phyloP scores from a whole-genome alignment of 1,284 basidiomycete species.

The Ustilago crameri region DNA sequence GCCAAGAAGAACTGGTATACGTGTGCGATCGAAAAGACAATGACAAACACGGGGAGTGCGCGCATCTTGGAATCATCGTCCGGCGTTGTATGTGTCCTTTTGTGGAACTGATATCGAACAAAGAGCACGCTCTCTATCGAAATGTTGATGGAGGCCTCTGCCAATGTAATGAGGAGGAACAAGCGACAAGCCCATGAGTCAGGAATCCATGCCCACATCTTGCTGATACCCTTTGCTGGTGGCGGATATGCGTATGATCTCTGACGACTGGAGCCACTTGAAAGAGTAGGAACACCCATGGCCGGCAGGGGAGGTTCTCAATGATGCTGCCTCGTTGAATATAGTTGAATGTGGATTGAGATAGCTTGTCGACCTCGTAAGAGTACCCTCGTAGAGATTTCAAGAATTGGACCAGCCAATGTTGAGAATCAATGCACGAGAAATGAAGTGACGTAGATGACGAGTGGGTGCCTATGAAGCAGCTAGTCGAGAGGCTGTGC shows the following conservation, averaged over 20 bases:
- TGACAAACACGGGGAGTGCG: slow-evolving; percentile 57
- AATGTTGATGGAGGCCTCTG: slow-evolving; percentile 54
- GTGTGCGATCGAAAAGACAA: slow-evolving; percentile 60
- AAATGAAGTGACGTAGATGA: not conserved
- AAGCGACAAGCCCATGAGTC: slow-evolving; percentile 48
- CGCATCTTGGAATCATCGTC: slow-evolving; percentile 45
- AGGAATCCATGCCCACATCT: slow-evolving; percentile 48
- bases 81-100: slow-evolving; percentile 28
- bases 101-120: slow-evolving; percentile 43
- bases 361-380: not conserved
- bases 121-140: slow-evolving; percentile 59
- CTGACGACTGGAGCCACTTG: slow-evolving; percentile 30
- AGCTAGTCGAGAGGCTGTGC: slow-evolving; percentile 7
- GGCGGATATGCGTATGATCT: slow-evolving; percentile 38
- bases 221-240: slow-evolving; percentile 34
- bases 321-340: not conserved
- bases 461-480: not conserved
- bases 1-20: slow-evolving; percentile 57
- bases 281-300: slow-evolving; percentile 30
- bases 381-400: not conserved
- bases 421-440: not conserved
- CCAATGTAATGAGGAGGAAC: slow-evolving; percentile 57
- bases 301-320: slow-evolving; percentile 12
- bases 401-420: slow-evolving; percentile 22
- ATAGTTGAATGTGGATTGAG: not conserved